phyloP scores from a whole-genome alignment of 1,284 basidiomycete genomes.

The Nidula niveotomentosa region DNA sequence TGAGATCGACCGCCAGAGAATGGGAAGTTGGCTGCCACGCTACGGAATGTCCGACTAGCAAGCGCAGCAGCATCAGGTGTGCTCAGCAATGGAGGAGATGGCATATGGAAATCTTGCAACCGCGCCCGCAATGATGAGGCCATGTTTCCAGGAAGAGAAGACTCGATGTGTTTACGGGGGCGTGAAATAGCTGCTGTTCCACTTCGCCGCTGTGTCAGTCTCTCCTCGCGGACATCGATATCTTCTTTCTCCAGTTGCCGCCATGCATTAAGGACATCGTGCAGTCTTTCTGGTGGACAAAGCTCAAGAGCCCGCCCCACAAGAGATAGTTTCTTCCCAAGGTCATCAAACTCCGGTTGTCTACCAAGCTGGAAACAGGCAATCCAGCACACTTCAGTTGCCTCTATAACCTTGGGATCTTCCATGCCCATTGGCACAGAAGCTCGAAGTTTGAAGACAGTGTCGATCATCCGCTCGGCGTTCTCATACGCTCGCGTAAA shows the following conservation, averaged over 20 bases:
- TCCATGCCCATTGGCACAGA: conserved; percentile 30
- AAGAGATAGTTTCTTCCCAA: conserved; percentile 65
- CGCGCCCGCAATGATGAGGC: conserved; percentile 56
- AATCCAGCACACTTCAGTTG: conserved; percentile 83
- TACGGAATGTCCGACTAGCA: conserved; percentile 71
- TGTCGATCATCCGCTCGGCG: conserved; percentile 70
- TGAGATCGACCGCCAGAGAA: conserved; percentile 51
- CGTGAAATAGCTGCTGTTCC: conserved; percentile 19
- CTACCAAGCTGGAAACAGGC: conserved; percentile 85
- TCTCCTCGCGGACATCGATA: conserved; percentile 46
- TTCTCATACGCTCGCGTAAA: conserved; percentile 73
- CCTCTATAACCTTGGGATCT: conserved; percentile 53
- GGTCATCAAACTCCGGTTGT: conserved; percentile 72
- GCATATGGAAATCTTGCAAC: conserved; percentile 63
- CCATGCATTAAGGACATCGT: conserved; percentile 76
- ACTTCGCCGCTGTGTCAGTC: conserved; percentile 27
- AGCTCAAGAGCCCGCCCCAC: conserved; percentile 85
- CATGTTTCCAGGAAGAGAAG: conserved; percentile 25
- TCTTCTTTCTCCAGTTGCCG: conserved; percentile 65
- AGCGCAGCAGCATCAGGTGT: conserved; percentile 74
- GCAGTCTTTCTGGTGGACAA: conserved; percentile 80
- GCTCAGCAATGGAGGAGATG: conserved; percentile 59
- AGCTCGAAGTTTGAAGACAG: conserved; percentile 48
- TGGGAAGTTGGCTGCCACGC: conserved; percentile 77
- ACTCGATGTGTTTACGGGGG: conserved; percentile 18